These are phyloP conservation scores for Arthrocladium fulminans DNA, from an alignment of 2,329 filamentous ascomycete species.

Conservation along the genomic window DNA sequence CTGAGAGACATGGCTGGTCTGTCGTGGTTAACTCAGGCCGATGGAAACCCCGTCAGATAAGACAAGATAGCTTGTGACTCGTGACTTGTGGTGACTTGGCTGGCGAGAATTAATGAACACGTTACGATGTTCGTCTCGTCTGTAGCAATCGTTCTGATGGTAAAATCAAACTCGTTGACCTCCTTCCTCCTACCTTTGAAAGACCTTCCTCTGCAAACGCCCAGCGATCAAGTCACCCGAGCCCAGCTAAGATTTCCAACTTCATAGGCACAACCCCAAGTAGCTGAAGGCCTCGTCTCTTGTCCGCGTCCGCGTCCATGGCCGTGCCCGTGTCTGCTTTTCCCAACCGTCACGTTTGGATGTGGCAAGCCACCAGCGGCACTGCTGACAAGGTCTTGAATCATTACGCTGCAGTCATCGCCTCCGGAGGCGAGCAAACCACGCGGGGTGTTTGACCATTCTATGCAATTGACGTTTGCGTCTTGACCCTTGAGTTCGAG, in stretches of 20 bases:
- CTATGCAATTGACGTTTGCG: constrained; percentile 79
- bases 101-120: no score
- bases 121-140: no score
- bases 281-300: constrained; percentile 37
- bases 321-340: constrained; percentile 2
- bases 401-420: constrained; percentile 81
- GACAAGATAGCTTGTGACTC: no score
- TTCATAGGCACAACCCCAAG: constrained; percentile 40
- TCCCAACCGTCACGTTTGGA: constrained; percentile 1
- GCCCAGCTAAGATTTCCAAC: constrained; percentile 42
- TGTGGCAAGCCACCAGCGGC: constrained; percentile 10
- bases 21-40: no score
- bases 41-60: no score
- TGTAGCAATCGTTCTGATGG: no score
- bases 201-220: constrained; percentile 38
- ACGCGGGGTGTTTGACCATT: constrained; percentile 83
- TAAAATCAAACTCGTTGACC: no score
- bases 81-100: no score
- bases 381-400: constrained; percentile 81
- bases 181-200: no score
- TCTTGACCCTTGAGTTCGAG: constrained; percentile 86
- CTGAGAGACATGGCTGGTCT: no score
- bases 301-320: no score
- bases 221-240: constrained; percentile 33
- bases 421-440: constrained; percentile 85